Base-by-base conservation (phyloP, 2,329 filamentous ascomycete species). In the Akanthomyces uredinophilus region DNA sequence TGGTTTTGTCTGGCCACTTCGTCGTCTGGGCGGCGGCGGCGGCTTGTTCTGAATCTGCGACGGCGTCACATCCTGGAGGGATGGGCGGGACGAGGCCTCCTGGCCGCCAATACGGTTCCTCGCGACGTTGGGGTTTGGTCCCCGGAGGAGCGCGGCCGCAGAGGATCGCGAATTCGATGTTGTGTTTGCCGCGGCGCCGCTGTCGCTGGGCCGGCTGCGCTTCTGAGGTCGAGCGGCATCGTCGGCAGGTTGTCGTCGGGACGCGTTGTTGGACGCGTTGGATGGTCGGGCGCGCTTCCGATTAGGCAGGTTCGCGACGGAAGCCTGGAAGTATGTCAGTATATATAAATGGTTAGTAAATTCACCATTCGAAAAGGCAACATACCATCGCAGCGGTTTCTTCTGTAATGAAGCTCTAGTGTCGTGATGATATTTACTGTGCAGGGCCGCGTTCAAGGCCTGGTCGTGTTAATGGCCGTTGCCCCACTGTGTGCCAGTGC, bases 261-360 rank as follows among this genome's bases (percentile, higher is more conserved):
- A 61, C 58, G 61, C 60, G 37, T 60, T 62, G 64, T 71, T 74
- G 61, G 74, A 74, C 76, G 77, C 77, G 77, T 75, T 76, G 37
- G 74, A 68, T 14, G 74, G 75, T 46, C 75, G 73, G 60, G 76
- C 76, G 69, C 78, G 78, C 68, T 79, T 80, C 65, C 78, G 78
- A 66, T 76, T 77, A 59, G 72, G 72, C 32, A 68, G 68, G 37
- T 71, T 65, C 59, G 70, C 67, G 43, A 67, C 65, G 49, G 68
- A 65, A 18, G 71, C 65, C 70, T 44, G 24, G 66, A 61, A 16
- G 65, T 39, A 16, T 51, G 44, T 64, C 41, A 62, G n/a, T 24
- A 11, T 29, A 4, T 7, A 16, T 4, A 24, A 18, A 22, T 7
- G 0, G 8, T 22, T 13, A 3, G 3, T 3, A 5, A 32, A 10